Evolutionary conservation across 495 filamentous ascomycete species (phyloP), one percentile per base, ranked within the genome.

Genomic region (Glutinoglossum americanum): DNA sequence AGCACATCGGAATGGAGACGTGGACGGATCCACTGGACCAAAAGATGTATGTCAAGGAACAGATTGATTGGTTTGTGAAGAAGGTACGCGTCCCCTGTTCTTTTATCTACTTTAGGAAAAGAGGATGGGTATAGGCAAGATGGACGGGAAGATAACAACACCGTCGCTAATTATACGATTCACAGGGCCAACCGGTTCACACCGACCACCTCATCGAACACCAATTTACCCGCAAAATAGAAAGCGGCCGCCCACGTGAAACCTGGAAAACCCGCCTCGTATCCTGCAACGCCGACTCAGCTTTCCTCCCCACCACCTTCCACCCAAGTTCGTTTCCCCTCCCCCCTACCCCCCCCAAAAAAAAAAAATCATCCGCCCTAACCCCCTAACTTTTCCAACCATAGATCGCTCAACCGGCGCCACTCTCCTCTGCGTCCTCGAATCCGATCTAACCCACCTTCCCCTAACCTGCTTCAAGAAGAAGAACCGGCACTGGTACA

Each of bases 31-130:
- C 66, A 10, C 71, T 66, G 39, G 73, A 79, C 56, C 68, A 71
- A 26, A 68, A 68, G 48, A 67, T 63, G 37, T 80, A 70, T 56
- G 78, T 71, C 0, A 60, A 71, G 25, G 64, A 72, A 45, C 75
- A 79, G 62, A 72, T 81, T 47, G 71, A 78, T 51, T 81, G 78
- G 78, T 64, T 80, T 39, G 71, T 80, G 21, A 70, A 66, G 53
- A 76, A 77, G 68, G 67, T 72, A 62, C 32, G 63, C 28, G 3
- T 11, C 15, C 37, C 37, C 37, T 27, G 0, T 47, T 8, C 3
- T 23, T 5, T n/a, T 0, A n/a, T 10, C 9, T 25, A 23, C 15
- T 25, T 0, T n/a, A 44, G 47, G 47, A 10, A 13, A n/a, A 23
- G 19, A 49, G 1, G n/a, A n/a, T 6, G 19, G 19, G 13, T 23